Conservation (phyloP, 768 basidiomycete genomes). For the Kwoniella pini region DNA sequence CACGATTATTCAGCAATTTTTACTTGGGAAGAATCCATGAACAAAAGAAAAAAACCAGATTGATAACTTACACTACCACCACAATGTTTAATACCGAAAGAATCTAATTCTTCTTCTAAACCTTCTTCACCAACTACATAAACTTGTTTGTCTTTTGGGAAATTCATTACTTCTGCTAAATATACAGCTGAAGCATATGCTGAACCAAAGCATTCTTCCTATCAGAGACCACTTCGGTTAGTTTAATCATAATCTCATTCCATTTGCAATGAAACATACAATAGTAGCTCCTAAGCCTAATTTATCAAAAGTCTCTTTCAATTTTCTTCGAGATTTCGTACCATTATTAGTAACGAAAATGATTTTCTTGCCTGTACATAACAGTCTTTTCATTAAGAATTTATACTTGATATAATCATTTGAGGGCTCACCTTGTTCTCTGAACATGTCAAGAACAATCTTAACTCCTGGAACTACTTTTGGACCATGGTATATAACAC, state of each 20-base stretch:
- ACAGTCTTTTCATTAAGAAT: no score
- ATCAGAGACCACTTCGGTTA: no score
- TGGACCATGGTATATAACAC: constrained; percentile 89
- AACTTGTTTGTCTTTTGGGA: constrained; percentile 88
- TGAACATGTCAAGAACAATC: constrained; percentile 71
- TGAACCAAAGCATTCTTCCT: constrained; percentile 98
- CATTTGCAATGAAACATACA: no score
- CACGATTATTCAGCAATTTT: no score
- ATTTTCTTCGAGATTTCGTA: constrained; percentile 81
- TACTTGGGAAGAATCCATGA: no score
- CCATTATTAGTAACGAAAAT: constrained; percentile 98
- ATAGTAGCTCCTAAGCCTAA: constrained; percentile 80
- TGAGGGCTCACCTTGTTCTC: constrained; percentile 65
- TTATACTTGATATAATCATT: neutral
- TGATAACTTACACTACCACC: constrained; percentile 82
- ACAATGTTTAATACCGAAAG: constrained; percentile 74
- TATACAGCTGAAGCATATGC: constrained; percentile 84
- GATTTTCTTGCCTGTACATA: constrained; percentile 79
- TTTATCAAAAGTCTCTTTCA: constrained; percentile 88
- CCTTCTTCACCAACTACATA: constrained; percentile 93
- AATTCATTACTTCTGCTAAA: constrained; percentile 80
- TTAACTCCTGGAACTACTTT: constrained; percentile 73
- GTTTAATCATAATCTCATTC: no score
- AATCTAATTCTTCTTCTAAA: constrained; percentile 86
- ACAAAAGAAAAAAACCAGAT: no score